Evolutionary conservation across 2,329 filamentous ascomycete genomes (phyloP).

Genomic region (Neofusicoccum laricinum): DNA sequence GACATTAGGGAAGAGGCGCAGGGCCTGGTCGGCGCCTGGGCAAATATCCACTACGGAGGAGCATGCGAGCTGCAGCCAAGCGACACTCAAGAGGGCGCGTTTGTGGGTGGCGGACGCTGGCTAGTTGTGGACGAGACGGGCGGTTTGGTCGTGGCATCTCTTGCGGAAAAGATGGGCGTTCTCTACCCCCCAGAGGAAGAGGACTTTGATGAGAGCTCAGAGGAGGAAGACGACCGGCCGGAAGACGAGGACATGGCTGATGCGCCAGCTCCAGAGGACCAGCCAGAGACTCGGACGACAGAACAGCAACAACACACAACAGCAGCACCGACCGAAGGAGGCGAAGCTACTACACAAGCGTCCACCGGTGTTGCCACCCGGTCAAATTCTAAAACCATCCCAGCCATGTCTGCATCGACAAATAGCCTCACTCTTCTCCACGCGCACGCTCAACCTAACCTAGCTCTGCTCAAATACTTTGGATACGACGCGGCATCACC

Average conservation of each 20-base stretch:
- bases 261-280: conserved; percentile 6
- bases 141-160: conserved; percentile 74
- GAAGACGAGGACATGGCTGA: conserved; percentile 8
- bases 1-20: conserved; percentile 84
- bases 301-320: background rate
- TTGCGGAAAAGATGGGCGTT: conserved; percentile 87
- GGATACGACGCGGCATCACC: conserved; percentile 70
- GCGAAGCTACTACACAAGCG: background rate
- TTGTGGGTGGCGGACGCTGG: conserved; percentile 61
- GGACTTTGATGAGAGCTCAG: conserved; percentile 21
- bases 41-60: conserved; percentile 78
- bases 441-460: conserved; percentile 79
- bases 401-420: conserved; percentile 62
- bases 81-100: conserved; percentile 29
- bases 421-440: conserved; percentile 83
- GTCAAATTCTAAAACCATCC: conserved; percentile 28
- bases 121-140: conserved; percentile 84
- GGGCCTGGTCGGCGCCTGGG: conserved; percentile 81
- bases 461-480: conserved; percentile 86
- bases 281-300: background rate
- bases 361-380: conserved; percentile 5
- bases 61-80: conserved; percentile 28
- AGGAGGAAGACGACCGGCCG: conserved; percentile 23
- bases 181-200: conserved; percentile 53
- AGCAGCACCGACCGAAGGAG: background rate